These are phyloP conservation scores for Oropetium thomaeum DNA, from an alignment of 176 grass and related monocot species.

Conservation along the genomic window DNA sequence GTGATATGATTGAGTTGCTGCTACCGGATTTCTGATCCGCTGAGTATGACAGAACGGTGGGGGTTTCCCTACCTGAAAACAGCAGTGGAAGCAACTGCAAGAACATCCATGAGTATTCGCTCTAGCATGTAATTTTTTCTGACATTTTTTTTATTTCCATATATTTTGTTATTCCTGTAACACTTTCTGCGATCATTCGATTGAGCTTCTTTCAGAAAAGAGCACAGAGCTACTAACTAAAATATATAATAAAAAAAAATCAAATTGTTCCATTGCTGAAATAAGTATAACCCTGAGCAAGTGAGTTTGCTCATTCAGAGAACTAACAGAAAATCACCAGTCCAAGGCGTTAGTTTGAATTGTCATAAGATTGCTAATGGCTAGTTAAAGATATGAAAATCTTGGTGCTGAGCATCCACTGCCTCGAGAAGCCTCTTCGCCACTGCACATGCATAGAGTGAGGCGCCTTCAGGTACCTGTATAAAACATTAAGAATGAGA, in stretches of 20 bases:
- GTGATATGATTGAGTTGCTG: too few relatives aligned
- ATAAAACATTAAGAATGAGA: slow-evolving; percentile 2
- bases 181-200: background rate
- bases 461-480: slow-evolving; percentile 70
- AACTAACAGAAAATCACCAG: slow-evolving; percentile 26
- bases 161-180: background rate
- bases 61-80: too few relatives aligned
- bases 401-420: slow-evolving; percentile 46
- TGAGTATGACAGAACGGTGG: too few relatives aligned
- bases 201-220: background rate
- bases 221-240: background rate
- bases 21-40: too few relatives aligned
- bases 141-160: background rate
- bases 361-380: slow-evolving; percentile 5
- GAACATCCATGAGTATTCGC: too few relatives aligned
- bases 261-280: background rate
- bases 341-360: slow-evolving; percentile 25
- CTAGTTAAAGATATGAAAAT: slow-evolving; percentile 32
- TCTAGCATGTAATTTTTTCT: background rate
- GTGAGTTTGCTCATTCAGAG: slow-evolving; percentile 8
- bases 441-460: slow-evolving; percentile 67
- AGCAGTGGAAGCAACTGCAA: too few relatives aligned
- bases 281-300: background rate
- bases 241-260: too few relatives aligned
- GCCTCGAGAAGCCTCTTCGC: slow-evolving; percentile 71